A percentile compares a stretch with the other conserved stretches of the same genome.
These are phyloP conservation scores for Thelephora terrestris DNA, from an alignment of 1,284 basidiomycete genomes.

Conservation along the genomic window DNA sequence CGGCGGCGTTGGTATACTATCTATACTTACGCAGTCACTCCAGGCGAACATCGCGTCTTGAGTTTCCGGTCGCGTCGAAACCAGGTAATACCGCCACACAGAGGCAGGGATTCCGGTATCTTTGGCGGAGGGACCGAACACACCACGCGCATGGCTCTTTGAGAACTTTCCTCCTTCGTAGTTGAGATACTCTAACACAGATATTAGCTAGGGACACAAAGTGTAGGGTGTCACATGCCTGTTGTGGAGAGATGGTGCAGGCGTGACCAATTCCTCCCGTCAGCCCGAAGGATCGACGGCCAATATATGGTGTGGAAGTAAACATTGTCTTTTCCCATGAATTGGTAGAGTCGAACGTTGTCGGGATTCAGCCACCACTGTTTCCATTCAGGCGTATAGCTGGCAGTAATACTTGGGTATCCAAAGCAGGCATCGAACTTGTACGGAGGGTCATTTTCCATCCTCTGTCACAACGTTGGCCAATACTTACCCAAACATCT, in stretches of 20 bases:
- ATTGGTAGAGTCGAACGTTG: conserved; percentile 91
- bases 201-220: not conserved
- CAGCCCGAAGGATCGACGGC: conserved; percentile 85
- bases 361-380: conserved; percentile 96
- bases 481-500: conserved; percentile 74
- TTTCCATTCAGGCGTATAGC: conserved; percentile 92
- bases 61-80: conserved; percentile 90
- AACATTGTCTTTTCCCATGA: conserved; percentile 98
- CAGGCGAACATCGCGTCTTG: conserved; percentile 96
- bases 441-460: not conserved
- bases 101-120: conserved; percentile 89
- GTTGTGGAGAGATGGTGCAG: conserved; percentile 94
- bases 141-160: conserved; percentile 93
- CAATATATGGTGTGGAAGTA: conserved; percentile 99
- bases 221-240: conserved; percentile 34
- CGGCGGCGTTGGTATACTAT: conserved; percentile 1
- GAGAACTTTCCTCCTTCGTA: conserved; percentile 99
- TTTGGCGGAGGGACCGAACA: conserved; percentile 92
- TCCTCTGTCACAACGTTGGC: not conserved
- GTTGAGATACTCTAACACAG: conserved; percentile 79
- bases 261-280: conserved; percentile 88
- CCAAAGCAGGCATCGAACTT: conserved; percentile 98
- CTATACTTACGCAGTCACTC: conserved; percentile 74
- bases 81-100: conserved; percentile 96
- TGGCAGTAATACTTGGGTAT: conserved; percentile 96